phyloP scores from a whole-genome alignment of 306 rosid genomes.

The Pueraria montana region DNA sequence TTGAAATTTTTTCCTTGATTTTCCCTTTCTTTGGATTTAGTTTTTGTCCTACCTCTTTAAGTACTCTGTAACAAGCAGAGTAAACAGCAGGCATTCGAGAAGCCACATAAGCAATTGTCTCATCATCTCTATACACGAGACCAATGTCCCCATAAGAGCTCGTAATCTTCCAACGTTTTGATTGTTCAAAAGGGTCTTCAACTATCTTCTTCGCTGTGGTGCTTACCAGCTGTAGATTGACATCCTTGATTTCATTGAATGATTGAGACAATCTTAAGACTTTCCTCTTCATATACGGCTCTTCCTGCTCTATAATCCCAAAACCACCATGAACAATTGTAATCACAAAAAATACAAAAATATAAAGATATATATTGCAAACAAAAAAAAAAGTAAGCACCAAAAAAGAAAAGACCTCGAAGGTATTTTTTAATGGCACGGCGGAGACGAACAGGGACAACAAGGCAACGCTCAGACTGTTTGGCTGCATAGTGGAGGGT shows the following conservation, averaged over 20 bases:
- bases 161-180: conserved; percentile 94
- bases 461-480: conserved; percentile 80
- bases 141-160: conserved; percentile 94
- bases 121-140: conserved; percentile 73
- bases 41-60: conserved; percentile 72
- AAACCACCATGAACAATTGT: too few relatives aligned
- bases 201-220: conserved; percentile 74
- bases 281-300: conserved; percentile 86
- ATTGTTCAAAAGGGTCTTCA: conserved; percentile 84
- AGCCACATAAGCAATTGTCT: too few relatives aligned
- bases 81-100: conserved; percentile 97
- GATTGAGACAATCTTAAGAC: conserved; percentile 81
- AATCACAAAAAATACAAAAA: conserved; percentile 19
- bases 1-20: too few relatives aligned
- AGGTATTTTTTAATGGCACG: conserved; percentile 86
- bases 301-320: conserved; percentile 91
- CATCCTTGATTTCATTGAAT: conserved; percentile 75
- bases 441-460: conserved; percentile 84
- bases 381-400: background rate
- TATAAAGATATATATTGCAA: background rate
- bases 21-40: background rate
- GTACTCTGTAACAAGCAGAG: conserved; percentile 92
- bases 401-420: too few relatives aligned
- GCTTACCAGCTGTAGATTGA: conserved; percentile 67
- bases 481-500: conserved; percentile 81